phyloP scores from a whole-genome alignment of 2,329 filamentous ascomycete species.

The Nothopassalora personata region DNA sequence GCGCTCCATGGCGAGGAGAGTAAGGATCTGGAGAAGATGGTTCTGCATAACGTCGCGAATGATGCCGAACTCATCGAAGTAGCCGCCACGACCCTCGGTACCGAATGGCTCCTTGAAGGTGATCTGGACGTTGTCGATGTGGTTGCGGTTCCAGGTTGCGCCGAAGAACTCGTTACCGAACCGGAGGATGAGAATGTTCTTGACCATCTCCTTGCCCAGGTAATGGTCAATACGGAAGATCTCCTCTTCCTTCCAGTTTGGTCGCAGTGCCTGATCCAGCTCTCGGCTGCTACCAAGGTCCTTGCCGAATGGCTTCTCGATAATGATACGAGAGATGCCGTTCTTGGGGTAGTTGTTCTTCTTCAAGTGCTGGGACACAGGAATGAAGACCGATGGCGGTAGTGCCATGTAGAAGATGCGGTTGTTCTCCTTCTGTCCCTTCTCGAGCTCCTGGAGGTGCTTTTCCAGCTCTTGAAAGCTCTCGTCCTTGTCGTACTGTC shows the following conservation, averaged over 20 bases:
- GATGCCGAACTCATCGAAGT: constrained; percentile 99
- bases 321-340: constrained; percentile 89
- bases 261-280: constrained; percentile 88
- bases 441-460: constrained; percentile 80
- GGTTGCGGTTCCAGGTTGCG: constrained; percentile 97
- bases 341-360: constrained; percentile 90
- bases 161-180: constrained; percentile 99
- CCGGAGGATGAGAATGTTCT: constrained; percentile 96
- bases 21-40: constrained; percentile 93
- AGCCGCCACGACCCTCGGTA: constrained; percentile 93
- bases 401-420: constrained; percentile 99
- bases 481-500: constrained; percentile 95
- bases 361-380: constrained; percentile 95
- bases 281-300: constrained; percentile 90
- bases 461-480: constrained; percentile 81
- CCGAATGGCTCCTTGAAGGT: constrained; percentile 99
- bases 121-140: constrained; percentile 99
- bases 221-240: constrained; percentile 99
- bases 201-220: constrained; percentile 99
- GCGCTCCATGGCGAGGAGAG: constrained; percentile 93
- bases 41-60: constrained; percentile 99
- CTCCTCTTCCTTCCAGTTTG: constrained; percentile 98
- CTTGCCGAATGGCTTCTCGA: constrained; percentile 99
- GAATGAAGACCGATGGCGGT: constrained; percentile 94
- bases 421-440: constrained; percentile 75